Conservation (phyloP, 306 rosid genomes). For the Trifolium subterraneum region DNA sequence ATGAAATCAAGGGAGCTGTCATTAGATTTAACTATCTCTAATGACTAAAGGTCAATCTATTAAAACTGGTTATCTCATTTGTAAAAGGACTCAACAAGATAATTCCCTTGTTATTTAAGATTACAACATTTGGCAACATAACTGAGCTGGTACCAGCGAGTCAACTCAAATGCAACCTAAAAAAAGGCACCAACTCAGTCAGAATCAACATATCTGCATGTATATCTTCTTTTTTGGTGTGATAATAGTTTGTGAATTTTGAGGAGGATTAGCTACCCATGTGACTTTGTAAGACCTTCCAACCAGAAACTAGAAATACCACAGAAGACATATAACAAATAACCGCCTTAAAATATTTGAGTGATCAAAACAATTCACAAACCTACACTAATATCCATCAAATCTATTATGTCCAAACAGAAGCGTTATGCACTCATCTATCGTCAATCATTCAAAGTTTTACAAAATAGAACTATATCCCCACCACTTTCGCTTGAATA, state of each 20-base stretch:
- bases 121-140: no score
- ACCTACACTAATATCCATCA: not conserved
- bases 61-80: no score
- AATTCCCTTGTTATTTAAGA: not conserved
- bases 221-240: not conserved
- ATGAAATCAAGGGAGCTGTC: not conserved
- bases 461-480: not conserved
- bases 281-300: not conserved
- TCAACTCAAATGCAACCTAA: no score
- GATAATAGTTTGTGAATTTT: not conserved
- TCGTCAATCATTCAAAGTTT: not conserved
- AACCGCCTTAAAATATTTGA: not conserved
- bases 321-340: no score
- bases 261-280: not conserved
- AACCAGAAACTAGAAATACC: no score
- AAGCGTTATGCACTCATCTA: not conserved
- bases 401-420: not conserved
- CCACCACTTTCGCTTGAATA: constrained; percentile 22
- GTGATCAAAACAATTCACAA: constrained; percentile 4
- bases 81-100: no score
- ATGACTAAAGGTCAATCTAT: not conserved
- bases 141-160: no score
- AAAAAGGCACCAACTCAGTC: not conserved
- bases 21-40: not conserved
- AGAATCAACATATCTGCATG: not conserved